Conservation (phyloP, 2,329 filamentous ascomycete species). For the Colletotrichum limetticola region DNA sequence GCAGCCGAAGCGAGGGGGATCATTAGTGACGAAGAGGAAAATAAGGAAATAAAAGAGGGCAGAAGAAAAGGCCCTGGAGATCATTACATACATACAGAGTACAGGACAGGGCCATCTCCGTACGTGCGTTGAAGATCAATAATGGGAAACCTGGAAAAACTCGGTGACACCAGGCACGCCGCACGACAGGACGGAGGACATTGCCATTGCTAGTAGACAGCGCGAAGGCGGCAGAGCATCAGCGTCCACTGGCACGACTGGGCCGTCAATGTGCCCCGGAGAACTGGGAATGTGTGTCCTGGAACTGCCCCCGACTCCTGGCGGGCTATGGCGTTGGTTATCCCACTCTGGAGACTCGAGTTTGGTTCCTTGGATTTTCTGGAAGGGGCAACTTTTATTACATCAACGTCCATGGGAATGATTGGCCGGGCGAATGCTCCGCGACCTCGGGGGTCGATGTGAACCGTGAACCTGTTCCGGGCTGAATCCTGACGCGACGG, state of each 20-base stretch:
- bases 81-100: conserved; percentile 2
- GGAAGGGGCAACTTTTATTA: not conserved
- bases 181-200: not conserved
- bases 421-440: not conserved
- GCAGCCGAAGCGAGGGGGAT: not conserved
- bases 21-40: not conserved
- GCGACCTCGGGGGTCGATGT: not conserved
- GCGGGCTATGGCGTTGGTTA: not conserved
- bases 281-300: not conserved
- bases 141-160: conserved; percentile 1
- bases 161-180: not conserved
- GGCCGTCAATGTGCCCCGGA: not conserved
- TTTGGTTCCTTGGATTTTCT: not conserved
- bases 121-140: conserved; percentile 16
- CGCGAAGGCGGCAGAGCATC: not conserved
- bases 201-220: conserved; percentile 5
- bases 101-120: not conserved
- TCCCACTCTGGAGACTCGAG: not conserved
- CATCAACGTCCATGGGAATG: not conserved
- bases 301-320: not conserved
- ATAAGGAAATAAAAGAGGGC: not conserved
- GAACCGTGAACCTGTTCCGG: not conserved
- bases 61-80: conserved; percentile 26
- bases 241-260: not conserved
- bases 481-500: not conserved